Conservation (phyloP, 2,329 filamentous ascomycete species). For the Aaosphaeria pasadenensis region DNA sequence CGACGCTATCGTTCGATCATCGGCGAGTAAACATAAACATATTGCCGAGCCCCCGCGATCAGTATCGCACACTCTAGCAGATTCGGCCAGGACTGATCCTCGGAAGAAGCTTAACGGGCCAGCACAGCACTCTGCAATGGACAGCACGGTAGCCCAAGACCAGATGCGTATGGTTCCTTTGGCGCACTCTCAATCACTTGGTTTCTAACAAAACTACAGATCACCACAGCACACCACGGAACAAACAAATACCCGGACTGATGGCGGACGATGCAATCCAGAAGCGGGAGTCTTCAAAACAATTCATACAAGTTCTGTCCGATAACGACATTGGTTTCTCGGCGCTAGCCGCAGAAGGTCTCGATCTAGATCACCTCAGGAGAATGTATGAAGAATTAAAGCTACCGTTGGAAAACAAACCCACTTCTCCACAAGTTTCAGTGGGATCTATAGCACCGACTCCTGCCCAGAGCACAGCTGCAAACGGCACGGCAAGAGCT, state of each 20-base stretch:
- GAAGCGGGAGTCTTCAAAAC: conserved; percentile 30
- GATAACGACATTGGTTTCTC: conserved; percentile 68
- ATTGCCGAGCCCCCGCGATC: too few species aligned
- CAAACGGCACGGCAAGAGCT: conserved; percentile 3
- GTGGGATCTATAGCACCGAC: not conserved
- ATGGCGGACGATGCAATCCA: too few species aligned
- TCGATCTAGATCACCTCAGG: conserved; percentile 24
- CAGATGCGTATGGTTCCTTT: too few species aligned
- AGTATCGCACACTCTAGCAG: too few species aligned
- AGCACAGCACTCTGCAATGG: too few species aligned
- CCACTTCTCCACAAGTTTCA: not conserved
- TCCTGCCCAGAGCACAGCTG: not conserved
- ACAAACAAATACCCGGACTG: too few species aligned
- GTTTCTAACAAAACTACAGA: too few species aligned
- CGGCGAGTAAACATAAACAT: not conserved
- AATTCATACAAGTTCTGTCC: conserved; percentile 40
- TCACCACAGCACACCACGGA: too few species aligned
- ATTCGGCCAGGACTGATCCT: too few species aligned
- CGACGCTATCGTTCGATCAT: conserved; percentile 7
- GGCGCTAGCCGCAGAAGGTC: conserved; percentile 51
- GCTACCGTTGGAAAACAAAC: not conserved
- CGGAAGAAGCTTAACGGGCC: too few species aligned
- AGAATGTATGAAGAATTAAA: conserved; percentile 24
- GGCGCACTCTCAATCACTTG: too few species aligned
- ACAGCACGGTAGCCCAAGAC: too few species aligned